Conservation (phyloP, 495 filamentous ascomycete species). For the Ramalina intermedia region DNA sequence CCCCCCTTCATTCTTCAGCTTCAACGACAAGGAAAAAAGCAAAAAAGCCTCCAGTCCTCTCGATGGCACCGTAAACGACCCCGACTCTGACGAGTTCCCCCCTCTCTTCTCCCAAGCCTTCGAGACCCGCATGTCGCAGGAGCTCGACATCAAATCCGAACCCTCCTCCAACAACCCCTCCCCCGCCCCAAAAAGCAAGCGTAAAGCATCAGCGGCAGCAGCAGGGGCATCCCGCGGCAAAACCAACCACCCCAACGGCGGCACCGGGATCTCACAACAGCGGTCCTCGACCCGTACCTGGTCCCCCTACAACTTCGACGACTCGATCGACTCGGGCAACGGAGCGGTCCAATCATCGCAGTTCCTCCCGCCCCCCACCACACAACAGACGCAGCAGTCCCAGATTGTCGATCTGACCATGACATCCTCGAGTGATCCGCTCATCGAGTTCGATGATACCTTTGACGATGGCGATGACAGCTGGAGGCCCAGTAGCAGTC, state of each 20-base stretch:
- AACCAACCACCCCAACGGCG: not conserved
- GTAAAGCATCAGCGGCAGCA: too few relatives aligned
- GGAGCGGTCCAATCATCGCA: conserved; percentile 5
- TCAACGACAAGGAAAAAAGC: not conserved
- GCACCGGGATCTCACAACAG: conserved; percentile 1
- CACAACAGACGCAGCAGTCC: conserved; percentile 14
- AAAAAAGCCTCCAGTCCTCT: not conserved
- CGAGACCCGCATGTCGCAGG: conserved; percentile 9
- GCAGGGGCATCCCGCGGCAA: too few relatives aligned
- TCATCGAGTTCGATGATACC: conserved; percentile 19
- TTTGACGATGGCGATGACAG: conserved; percentile 19
- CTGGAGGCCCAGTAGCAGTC: conserved; percentile 15
- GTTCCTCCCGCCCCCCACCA: not conserved
- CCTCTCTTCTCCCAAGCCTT: conserved; percentile 11
- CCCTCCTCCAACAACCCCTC: conserved; percentile 2
- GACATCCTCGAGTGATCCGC: conserved; percentile 20
- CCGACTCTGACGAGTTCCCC: conserved; percentile 9
- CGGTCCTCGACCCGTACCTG: not conserved
- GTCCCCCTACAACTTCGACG: too few relatives aligned
- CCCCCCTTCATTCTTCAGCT: not conserved
- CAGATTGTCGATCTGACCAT: conserved; percentile 30
- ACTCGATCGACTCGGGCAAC: too few relatives aligned
- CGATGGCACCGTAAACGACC: conserved; percentile 1
- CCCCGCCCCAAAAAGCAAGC: not conserved
- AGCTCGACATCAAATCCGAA: conserved; percentile 5